phyloP scores from a whole-genome alignment of 2,329 filamentous ascomycete species.

The Cytospora mali region DNA sequence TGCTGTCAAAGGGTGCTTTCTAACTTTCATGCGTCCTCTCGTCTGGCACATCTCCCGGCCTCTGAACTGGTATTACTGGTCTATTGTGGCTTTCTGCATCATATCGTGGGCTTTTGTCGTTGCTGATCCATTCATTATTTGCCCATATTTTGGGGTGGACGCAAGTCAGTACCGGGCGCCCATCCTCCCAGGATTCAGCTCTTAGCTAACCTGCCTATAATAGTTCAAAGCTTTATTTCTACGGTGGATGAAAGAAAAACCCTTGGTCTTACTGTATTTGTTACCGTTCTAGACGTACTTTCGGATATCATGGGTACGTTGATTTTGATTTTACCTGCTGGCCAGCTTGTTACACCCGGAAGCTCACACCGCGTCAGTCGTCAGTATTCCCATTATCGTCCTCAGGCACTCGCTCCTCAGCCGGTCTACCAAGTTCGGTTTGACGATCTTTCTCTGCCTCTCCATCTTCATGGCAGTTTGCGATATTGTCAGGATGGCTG shows the following conservation, averaged over 20 bases:
- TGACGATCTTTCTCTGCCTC: slow-evolving; percentile 31
- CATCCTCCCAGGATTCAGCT: neutral
- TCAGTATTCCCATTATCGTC: slow-evolving; percentile 32
- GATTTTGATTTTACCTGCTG: neutral
- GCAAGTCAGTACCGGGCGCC: slow-evolving; percentile 26
- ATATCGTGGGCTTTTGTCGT: slow-evolving; percentile 30
- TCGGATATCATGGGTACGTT: slow-evolving; percentile 30
- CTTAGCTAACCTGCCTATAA: slow-evolving; percentile 10
- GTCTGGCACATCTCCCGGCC: slow-evolving; percentile 27
- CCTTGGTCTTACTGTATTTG: slow-evolving; percentile 27
- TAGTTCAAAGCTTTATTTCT: slow-evolving; percentile 30
- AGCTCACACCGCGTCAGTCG: slow-evolving; percentile 22
- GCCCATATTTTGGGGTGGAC: slow-evolving; percentile 30
- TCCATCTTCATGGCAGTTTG: slow-evolving; percentile 31
- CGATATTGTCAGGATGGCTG: slow-evolving; percentile 28
- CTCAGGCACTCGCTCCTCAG: slow-evolving; percentile 28
- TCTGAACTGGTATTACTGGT: slow-evolving; percentile 34
- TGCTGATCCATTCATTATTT: slow-evolving; percentile 32
- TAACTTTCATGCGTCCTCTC: slow-evolving; percentile 31
- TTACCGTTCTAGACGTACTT: slow-evolving; percentile 30
- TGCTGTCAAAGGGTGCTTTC: slow-evolving; percentile 31
- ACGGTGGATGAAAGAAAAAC: slow-evolving; percentile 26
- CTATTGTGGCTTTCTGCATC: slow-evolving; percentile 27
- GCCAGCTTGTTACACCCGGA: neutral
- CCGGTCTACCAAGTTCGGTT: slow-evolving; percentile 28